A percentile compares a stretch with the other conserved stretches of the same genome.
phyloP scores from a whole-genome alignment of 768 basidiomycete genomes.

The Trametopsis cervina region DNA sequence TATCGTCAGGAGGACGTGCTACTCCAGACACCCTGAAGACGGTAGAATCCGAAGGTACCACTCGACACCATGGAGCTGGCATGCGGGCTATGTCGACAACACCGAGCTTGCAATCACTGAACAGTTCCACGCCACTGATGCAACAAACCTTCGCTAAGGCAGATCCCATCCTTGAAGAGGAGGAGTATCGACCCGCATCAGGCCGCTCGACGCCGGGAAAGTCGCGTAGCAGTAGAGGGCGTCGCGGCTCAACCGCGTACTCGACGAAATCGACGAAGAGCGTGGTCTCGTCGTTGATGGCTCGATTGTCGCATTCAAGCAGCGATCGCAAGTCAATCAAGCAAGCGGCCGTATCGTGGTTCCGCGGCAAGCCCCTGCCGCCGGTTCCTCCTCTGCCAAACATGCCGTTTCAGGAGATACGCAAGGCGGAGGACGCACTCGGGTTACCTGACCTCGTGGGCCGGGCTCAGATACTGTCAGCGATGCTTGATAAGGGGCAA shows the following conservation, averaged over 20 bases:
- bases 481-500: constrained; percentile 47
- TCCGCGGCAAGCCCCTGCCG: constrained; percentile 47
- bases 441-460: constrained; percentile 47
- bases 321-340: constrained; percentile 25
- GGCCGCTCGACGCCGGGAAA: constrained; percentile 9
- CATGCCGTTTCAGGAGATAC: constrained; percentile 28
- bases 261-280: constrained; percentile 35
- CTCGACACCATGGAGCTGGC: background rate
- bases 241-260: constrained; percentile 32
- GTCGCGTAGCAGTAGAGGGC: background rate
- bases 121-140: constrained; percentile 11
- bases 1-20: constrained; percentile 3
- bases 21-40: constrained; percentile 5
- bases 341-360: constrained; percentile 24
- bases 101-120: constrained; percentile 8
- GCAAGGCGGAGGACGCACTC: constrained; percentile 37
- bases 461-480: constrained; percentile 40
- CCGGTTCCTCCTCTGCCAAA: constrained; percentile 49
- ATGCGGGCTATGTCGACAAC: constrained; percentile 4
- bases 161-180: constrained; percentile 13
- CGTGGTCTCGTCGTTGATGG: constrained; percentile 44
- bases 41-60: background rate
- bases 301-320: constrained; percentile 34
- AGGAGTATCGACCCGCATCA: background rate
- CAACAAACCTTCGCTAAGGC: constrained; percentile 4